Base-by-base conservation (phyloP, 1,139 yeast species). In the Yamadazyma pseudoaaseri region DNA sequence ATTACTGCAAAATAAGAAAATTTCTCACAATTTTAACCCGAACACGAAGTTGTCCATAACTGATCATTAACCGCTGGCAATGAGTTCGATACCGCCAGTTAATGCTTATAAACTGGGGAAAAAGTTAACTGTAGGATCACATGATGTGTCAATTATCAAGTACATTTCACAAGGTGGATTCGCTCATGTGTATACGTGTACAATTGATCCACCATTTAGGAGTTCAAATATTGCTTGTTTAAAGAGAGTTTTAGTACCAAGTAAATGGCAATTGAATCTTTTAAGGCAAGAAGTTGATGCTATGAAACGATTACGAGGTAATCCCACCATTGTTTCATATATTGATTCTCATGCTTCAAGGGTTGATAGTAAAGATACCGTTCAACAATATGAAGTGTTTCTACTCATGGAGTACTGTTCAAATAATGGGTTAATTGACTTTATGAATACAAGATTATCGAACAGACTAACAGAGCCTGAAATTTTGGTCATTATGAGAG, bases 321-420 rank as follows among this genome's bases (percentile, higher is more conserved):
- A 84, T 45, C 75, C 77, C 16, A 81, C 85, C 50, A 81, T 92
- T 44, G 97, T 94, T 9, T 78, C 84, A 16, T 94, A 92, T 54
- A 86, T 85, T 42, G 98, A 94, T 60, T 86, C 96, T 3, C 96
- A 92, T 62, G 98, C 98, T 4, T 79, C 95, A n/a, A 68, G 96
- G 46, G 15, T 26, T 8, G 39, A 33, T 10, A 17, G 30, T 66
- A 41, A 52, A 59, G 11, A 50, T 51, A 29, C 16, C 20, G 32
- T 27, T 4, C 72, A 65, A 31, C 82, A 78, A 32, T 92, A 86
- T 55, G 98, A 92, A 60, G 97, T 94, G 33, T 78, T 90, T 43
- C 69, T 92, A 21, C 67, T 92, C 42, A 92, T 92, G 98, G 98
- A 92, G 56, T 81, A 82, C 53, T 92, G 98, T 54, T 73, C 81